Evolutionary conservation across 179 eudicot genomes (phyloP), one percentile per base, ranked within the genome.

Genomic region (Beta macrorhiza): DNA sequence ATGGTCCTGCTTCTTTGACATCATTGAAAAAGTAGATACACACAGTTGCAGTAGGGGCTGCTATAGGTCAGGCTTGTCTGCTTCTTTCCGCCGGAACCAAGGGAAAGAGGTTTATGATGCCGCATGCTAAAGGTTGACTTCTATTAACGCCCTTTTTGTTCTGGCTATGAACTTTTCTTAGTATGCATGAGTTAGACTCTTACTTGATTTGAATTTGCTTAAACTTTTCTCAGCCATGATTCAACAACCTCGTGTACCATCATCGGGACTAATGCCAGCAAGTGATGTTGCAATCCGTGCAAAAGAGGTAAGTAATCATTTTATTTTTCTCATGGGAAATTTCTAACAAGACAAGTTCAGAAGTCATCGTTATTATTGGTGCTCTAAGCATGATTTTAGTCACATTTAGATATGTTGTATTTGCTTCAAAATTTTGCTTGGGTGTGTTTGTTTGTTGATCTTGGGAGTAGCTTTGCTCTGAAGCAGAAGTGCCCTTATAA

Each of bases 1-100:
- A 7, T 20, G 1, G 47, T 55, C 74, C 65, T 79, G 62, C 55
- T 74, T 47, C 19, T 79, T 13, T 80, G 52, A 79, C 52, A 19
- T 25, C n/a, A 19, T 77, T 67, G 78, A 37, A 69, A 52, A 72
- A 85, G 52, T 91, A 95, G 98, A 91, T 95, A 83, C 91, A 85
- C 82, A 95, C 98, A 65, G 91, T 95, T 77, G 90, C 84, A 69
- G 82, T 90, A 55, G 99, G 97, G 79, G 91, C 91, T 76, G 99
- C 97, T 78, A 84, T 89, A 22, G 97, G 99, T 69, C 94, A 92
- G 45, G 97, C 99, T 72, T 96, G 99, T 80, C 91, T 96, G 78
- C 87, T 96, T 75, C 98, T 96, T 79, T 88, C 99, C 47, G 93
- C 98, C 67, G 99, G 99, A 78, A 84, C 92, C 75, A 92, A 92